A percentile compares a stretch with the other conserved stretches of the same genome.
Conservation (phyloP, 345 rosid species). For the Salix suchowensis region DNA sequence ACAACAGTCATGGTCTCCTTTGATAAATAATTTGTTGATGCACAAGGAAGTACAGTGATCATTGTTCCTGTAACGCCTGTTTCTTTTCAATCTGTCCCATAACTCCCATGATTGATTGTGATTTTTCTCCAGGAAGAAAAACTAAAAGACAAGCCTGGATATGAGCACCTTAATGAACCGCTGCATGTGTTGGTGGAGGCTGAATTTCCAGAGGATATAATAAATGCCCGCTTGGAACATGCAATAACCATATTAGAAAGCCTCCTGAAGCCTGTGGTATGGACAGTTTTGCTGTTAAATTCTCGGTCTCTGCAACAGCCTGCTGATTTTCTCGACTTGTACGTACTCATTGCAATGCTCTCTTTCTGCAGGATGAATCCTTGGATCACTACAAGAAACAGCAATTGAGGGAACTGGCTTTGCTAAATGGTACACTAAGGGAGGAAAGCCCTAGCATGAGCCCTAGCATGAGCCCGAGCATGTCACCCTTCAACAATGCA, state of each 20-base stretch:
- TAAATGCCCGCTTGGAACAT: slow-evolving; percentile 62
- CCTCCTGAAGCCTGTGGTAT: slow-evolving; percentile 90
- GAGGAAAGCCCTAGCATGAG: slow-evolving; percentile 86
- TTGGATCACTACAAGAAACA: slow-evolving; percentile 86
- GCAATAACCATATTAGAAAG: slow-evolving; percentile 68
- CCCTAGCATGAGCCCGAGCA: slow-evolving; percentile 83
- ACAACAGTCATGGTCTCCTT: not conserved
- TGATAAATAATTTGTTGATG: not conserved
- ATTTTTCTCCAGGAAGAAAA: slow-evolving; percentile 64
- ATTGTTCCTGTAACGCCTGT: not conserved
- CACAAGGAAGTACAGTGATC: not conserved
- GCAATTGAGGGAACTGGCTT: slow-evolving; percentile 81
- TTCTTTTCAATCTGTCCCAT: not conserved
- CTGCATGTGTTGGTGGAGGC: slow-evolving; percentile 86
- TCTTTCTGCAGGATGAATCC: slow-evolving; percentile 65
- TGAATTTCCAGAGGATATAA: slow-evolving; percentile 77
- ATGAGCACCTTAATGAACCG: slow-evolving; percentile 88
- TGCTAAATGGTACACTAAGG: slow-evolving; percentile 75
- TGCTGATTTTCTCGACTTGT: not conserved
- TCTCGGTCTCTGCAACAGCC: not conserved
- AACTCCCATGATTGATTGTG: slow-evolving; percentile 3
- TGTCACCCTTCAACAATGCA: slow-evolving; percentile 75
- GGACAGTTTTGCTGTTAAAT: slow-evolving; percentile 3
- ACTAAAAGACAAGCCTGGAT: slow-evolving; percentile 86
- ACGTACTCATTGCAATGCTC: not conserved